A percentile compares a stretch with the other conserved stretches of the same genome.
phyloP scores from a whole-genome alignment of 805 yeast species.

The Candida adriatica region DNA sequence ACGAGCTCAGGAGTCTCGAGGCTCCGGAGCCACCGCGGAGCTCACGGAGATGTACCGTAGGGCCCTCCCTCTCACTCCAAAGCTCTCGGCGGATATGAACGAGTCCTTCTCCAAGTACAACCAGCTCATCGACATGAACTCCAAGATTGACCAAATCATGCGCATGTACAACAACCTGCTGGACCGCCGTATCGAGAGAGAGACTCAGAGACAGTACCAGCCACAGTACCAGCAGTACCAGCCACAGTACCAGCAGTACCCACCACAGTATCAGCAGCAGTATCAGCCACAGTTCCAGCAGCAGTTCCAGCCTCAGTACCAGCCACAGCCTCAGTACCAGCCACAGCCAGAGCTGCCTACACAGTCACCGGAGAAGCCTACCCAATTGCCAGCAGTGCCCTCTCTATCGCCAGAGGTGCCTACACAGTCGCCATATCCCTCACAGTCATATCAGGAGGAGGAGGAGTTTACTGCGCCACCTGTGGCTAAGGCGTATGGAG shows the following conservation, averaged over 20 bases:
- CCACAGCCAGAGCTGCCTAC: neutral
- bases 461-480: too few species aligned
- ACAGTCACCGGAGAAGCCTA: slow-evolving; percentile 2
- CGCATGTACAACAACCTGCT: slow-evolving; percentile 70
- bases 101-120: slow-evolving; percentile 59
- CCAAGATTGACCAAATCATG: slow-evolving; percentile 69
- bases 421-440: slow-evolving; percentile 8
- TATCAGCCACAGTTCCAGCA: too few species aligned
- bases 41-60: slow-evolving; percentile 53
- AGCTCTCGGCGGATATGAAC: slow-evolving; percentile 52
- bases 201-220: slow-evolving; percentile 23
- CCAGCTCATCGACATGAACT: slow-evolving; percentile 60
- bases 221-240: slow-evolving; percentile 6
- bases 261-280: neutral
- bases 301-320: slow-evolving; percentile 2
- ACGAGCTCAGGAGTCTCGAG: slow-evolving; percentile 40
- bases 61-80: slow-evolving; percentile 60
- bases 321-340: neutral
- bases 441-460: too few species aligned
- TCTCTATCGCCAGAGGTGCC: slow-evolving; percentile 3
- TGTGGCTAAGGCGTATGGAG: too few species aligned
- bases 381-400: slow-evolving; percentile 17
- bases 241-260: neutral
- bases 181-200: slow-evolving; percentile 44
- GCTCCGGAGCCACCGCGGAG: slow-evolving; percentile 21